Evolutionary conservation across 1,284 basidiomycete species (phyloP), one percentile per base, ranked within the genome.

Genomic region (Tylopilus sp.): DNA sequence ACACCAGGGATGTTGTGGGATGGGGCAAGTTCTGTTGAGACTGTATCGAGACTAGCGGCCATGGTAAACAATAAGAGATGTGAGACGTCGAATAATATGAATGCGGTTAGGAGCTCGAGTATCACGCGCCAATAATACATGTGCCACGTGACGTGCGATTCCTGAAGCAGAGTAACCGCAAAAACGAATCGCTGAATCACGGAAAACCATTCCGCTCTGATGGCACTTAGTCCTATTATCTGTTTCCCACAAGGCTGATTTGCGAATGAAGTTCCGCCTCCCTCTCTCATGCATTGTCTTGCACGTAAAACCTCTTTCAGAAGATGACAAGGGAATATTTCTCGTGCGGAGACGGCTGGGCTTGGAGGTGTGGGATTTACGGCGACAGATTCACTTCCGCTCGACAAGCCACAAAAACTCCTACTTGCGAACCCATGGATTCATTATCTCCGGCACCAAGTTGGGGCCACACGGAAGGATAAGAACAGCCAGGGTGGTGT

Each of bases 361-460:
- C 52, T 60, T 12, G 62, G 57, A 13, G 33, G 32, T 3, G 52
- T 63, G 19, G 29, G 53, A 32, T 53, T 63, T 26, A 60, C 57
- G 15, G 49, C 57, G 15, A 7, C n/a, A 18, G 57, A 54, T 24
- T 7, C 32, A 9, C 57, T 63, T 22, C 57, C 57, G 15, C 41
- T 60, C 41, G 26, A 58, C 3, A 13, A 63, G 8, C 41, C 62
- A 29, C 33, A 13, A 7, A 60, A 44, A 39, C 19, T 63, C 6
- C 41, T 63, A 4, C 54, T 63, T 4, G 57, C 16, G 15, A 52
- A 62, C 61, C 15, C 38, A 13, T 26, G 61, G 51, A 59, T 62
- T 16, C 56, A 62, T 53, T 19, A 22, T 26, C 41, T 54, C 24
- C 32, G 26, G 36, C 12, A 8, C 36, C 36, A 13, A 29, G 29